phyloP scores from a whole-genome alignment of 176 grass and related monocot genomes.

The Calamus simplicifolius region DNA sequence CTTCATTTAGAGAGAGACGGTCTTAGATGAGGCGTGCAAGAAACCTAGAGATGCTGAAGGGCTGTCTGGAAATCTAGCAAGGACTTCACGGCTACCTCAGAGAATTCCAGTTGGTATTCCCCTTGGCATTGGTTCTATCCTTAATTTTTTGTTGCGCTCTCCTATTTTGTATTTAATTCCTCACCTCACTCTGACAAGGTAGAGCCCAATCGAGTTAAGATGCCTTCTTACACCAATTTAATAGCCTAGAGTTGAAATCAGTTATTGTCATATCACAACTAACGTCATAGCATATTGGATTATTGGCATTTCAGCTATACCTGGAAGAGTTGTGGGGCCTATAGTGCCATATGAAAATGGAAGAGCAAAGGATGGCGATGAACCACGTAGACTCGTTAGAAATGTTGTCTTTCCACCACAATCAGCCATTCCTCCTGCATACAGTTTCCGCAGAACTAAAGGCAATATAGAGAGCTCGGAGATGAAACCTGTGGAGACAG shows the following conservation, averaged over 20 bases:
- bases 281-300: not conserved
- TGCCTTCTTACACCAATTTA: too few relatives aligned
- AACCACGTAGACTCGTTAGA: slow-evolving; percentile 11
- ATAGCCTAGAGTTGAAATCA: not conserved
- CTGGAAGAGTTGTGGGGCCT: slow-evolving; percentile 2
- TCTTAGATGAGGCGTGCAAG: slow-evolving; percentile 41
- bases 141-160: too few relatives aligned
- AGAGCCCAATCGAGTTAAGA: too few relatives aligned
- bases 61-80: not conserved
- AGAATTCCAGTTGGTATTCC: slow-evolving; percentile 15
- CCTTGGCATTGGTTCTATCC: not conserved
- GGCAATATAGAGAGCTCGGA: not conserved
- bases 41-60: not conserved
- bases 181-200: too few relatives aligned
- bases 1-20: slow-evolving; percentile 46
- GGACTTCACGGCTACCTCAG: slow-evolving; percentile 4
- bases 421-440: not conserved
- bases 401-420: not conserved
- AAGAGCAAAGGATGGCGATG: not conserved
- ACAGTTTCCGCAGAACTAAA: not conserved
- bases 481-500: slow-evolving; percentile 2
- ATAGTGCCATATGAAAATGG: slow-evolving; percentile 12
- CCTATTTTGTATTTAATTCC: too few relatives aligned
- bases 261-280: not conserved
- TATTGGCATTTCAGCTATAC: slow-evolving; percentile 12